Evolutionary conservation across 768 basidiomycete genomes (phyloP).

Genomic region (Phanerodontia chrysosporium): DNA sequence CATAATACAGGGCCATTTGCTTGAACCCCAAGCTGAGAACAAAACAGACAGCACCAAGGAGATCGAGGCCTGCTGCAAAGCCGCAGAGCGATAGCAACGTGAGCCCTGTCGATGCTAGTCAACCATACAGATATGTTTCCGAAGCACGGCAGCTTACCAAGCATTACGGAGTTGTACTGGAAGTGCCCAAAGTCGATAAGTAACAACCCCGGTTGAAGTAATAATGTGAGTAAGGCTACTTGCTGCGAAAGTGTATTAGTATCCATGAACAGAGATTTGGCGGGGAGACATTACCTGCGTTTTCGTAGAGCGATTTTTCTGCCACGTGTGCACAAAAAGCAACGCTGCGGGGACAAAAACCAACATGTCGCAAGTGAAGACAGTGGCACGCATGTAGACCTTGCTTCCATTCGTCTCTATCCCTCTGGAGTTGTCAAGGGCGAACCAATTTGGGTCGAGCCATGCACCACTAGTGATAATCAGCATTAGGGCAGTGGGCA

Average conservation of each 20-base stretch:
- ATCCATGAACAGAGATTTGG: not conserved
- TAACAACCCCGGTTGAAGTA: constrained; percentile 81
- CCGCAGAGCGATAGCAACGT: constrained; percentile 65
- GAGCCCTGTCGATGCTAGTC: constrained; percentile 42
- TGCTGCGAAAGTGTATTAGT: constrained; percentile 36
- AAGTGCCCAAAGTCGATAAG: constrained; percentile 92
- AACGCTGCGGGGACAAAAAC: constrained; percentile 74
- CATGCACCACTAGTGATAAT: constrained; percentile 39
- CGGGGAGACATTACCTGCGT: constrained; percentile 53
- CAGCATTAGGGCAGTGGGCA: no score
- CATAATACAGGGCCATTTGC: constrained; percentile 95
- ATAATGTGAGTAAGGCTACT: constrained; percentile 61
- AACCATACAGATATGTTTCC: not conserved
- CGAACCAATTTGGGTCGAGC: constrained; percentile 64
- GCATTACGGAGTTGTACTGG: constrained; percentile 94
- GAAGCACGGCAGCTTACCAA: constrained; percentile 46
- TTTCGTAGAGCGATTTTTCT: constrained; percentile 63
- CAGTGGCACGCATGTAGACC: constrained; percentile 77
- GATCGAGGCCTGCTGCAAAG: constrained; percentile 66
- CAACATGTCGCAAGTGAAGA: constrained; percentile 61
- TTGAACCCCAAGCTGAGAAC: constrained; percentile 88
- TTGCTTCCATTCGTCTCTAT: constrained; percentile 64
- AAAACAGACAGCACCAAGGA: constrained; percentile 74
- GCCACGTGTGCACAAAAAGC: constrained; percentile 64
- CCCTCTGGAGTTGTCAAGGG: constrained; percentile 63